Evolutionary conservation across 495 filamentous ascomycete species (phyloP).

Genomic region (Neurospora sp.): DNA sequence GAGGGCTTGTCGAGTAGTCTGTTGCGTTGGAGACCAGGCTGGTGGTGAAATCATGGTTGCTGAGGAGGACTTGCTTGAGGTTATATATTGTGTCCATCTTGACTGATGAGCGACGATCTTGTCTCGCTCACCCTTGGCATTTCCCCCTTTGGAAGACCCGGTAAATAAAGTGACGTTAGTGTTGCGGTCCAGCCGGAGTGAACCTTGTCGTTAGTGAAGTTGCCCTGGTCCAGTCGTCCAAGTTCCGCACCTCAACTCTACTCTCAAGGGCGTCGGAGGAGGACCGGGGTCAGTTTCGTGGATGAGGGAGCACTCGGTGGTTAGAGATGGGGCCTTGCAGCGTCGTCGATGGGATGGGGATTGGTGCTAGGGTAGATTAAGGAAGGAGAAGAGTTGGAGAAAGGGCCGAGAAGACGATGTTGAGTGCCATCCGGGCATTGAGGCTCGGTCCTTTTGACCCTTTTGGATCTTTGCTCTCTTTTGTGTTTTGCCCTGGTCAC

Average conservation of each 20-base stretch:
- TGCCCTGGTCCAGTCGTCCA: background rate
- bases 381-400: background rate
- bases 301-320: background rate
- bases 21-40: background rate
- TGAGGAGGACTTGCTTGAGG: constrained; percentile 1
- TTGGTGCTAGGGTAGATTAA: background rate
- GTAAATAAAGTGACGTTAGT: background rate
- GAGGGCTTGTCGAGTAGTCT: constrained; percentile 12
- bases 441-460: background rate
- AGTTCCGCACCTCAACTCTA: background rate
- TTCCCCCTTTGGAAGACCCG: background rate
- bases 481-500: background rate
- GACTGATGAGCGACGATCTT: background rate
- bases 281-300: background rate
- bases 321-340: background rate
- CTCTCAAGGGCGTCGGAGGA: background rate
- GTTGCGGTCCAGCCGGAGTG: background rate
- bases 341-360: background rate
- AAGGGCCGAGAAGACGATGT: background rate
- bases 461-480: background rate
- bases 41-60: background rate
- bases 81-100: background rate
- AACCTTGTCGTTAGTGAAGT: background rate
- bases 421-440: background rate
- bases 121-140: background rate